Percentiles rank a stretch among this genome's conserved stretches.
Conservation (phyloP, 2,329 filamentous ascomycete species). For the Acephala macrosclerotiorum region DNA sequence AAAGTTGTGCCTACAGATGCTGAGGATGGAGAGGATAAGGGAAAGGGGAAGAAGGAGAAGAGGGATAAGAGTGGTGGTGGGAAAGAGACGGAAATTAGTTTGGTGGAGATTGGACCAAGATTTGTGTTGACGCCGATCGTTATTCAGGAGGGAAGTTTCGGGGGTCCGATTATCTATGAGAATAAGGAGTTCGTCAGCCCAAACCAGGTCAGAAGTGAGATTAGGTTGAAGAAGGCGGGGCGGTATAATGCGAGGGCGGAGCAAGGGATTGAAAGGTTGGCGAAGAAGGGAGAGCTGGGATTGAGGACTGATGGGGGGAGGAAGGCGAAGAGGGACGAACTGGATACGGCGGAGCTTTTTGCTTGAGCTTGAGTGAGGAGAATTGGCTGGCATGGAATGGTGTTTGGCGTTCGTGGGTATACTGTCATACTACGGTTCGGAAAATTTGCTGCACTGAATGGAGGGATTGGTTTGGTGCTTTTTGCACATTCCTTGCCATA, state of each 20-base stretch:
- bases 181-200: slow-evolving; percentile 97
- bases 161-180: slow-evolving; percentile 96
- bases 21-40: slow-evolving; percentile 54
- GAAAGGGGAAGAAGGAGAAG: slow-evolving; percentile 54
- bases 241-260: slow-evolving; percentile 81
- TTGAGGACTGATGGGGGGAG: slow-evolving; percentile 72
- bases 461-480: neutral
- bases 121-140: slow-evolving; percentile 95
- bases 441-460: neutral
- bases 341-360: slow-evolving; percentile 82
- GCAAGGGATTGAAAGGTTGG: slow-evolving; percentile 72
- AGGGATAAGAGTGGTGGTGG: slow-evolving; percentile 56
- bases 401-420: slow-evolving; percentile 8
- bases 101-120: slow-evolving; percentile 93
- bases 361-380: slow-evolving; percentile 53
- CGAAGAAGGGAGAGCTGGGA: slow-evolving; percentile 80
- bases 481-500: neutral
- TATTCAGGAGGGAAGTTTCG: slow-evolving; percentile 93
- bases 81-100: slow-evolving; percentile 77
- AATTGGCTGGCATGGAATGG: slow-evolving; percentile 8
- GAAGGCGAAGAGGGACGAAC: slow-evolving; percentile 67
- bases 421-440: neutral
- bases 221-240: slow-evolving; percentile 77
- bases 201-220: slow-evolving; percentile 88
- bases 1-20: slow-evolving; percentile 49